Percentiles rank a stretch among this genome's conserved stretches.
Conservation (phyloP, 1,284 basidiomycete species). For the Wolfiporia cocos region DNA sequence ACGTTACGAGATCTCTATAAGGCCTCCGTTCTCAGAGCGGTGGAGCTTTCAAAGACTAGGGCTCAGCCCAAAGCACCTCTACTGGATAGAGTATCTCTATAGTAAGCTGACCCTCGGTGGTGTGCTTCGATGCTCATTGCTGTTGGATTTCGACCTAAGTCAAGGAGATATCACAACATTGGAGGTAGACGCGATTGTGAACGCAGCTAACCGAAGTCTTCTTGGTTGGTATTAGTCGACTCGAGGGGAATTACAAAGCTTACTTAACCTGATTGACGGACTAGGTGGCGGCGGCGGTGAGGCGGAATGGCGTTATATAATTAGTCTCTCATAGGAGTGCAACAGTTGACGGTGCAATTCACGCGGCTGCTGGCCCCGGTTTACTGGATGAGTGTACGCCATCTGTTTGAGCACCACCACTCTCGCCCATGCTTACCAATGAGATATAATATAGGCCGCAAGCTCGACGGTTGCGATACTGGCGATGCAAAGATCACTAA, state of each 20-base stretch:
- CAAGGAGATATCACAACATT: conserved; percentile 76
- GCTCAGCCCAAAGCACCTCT: conserved; percentile 32
- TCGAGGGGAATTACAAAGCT: conserved; percentile 5
- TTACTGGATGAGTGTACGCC: conserved; percentile 69
- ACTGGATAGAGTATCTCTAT: conserved; percentile 53
- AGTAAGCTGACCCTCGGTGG: conserved; percentile 35
- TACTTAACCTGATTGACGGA: conserved; percentile 3
- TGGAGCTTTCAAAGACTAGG: conserved; percentile 19
- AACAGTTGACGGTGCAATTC: conserved; percentile 82
- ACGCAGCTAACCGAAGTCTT: conserved; percentile 78
- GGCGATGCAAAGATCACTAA: conserved; percentile 83
- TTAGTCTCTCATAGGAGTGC: neutral
- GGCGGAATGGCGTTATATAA: conserved; percentile 13
- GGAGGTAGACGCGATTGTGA: conserved; percentile 77
- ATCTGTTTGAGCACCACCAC: neutral
- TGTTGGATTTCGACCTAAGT: conserved; percentile 31
- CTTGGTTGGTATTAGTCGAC: conserved; percentile 60
- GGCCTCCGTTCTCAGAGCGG: conserved; percentile 25
- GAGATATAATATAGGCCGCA: conserved; percentile 39
- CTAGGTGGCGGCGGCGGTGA: conserved; percentile 68
- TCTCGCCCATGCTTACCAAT: no score
- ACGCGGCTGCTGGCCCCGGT: conserved; percentile 73
- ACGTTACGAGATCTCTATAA: conserved; percentile 48
- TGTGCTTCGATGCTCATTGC: conserved; percentile 4
- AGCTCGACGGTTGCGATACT: conserved; percentile 71